phyloP scores from a whole-genome alignment of 1,284 basidiomycete species.

The Ceratobasidium sp. region DNA sequence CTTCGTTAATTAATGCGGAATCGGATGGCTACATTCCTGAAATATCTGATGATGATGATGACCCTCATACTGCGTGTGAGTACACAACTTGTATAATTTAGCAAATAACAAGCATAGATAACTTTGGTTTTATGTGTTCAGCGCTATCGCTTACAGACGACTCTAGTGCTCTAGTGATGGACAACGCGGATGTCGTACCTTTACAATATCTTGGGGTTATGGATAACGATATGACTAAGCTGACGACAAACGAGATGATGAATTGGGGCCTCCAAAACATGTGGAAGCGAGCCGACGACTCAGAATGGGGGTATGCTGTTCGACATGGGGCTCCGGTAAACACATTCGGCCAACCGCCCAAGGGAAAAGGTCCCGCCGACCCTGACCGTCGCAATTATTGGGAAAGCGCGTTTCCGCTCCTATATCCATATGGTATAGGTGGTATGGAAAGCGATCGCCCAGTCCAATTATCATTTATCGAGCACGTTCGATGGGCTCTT shows the following conservation, averaged over 20 bases:
- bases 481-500: constrained; percentile 56
- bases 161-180: neutral
- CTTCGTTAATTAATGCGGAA: neutral
- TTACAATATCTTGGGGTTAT: constrained; percentile 32
- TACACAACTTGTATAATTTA: neutral
- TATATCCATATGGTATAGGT: constrained; percentile 59
- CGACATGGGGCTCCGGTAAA: constrained; percentile 38
- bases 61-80: neutral
- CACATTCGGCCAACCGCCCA: constrained; percentile 15
- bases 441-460: constrained; percentile 52
- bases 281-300: neutral
- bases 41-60: neutral
- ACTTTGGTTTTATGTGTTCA: neutral
- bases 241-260: constrained; percentile 20
- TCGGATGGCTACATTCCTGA: constrained; percentile 19
- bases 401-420: constrained; percentile 51
- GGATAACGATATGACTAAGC: constrained; percentile 29
- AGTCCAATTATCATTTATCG: constrained; percentile 50
- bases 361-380: neutral
- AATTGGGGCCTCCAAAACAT: constrained; percentile 24
- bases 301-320: constrained; percentile 35
- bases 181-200: constrained; percentile 27
- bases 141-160: constrained; percentile 2
- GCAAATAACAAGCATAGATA: too few species aligned
- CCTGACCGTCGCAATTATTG: constrained; percentile 46